Conservation (phyloP, 176 grass and related monocot genomes). For the Ampelocalamus luodianensis region DNA sequence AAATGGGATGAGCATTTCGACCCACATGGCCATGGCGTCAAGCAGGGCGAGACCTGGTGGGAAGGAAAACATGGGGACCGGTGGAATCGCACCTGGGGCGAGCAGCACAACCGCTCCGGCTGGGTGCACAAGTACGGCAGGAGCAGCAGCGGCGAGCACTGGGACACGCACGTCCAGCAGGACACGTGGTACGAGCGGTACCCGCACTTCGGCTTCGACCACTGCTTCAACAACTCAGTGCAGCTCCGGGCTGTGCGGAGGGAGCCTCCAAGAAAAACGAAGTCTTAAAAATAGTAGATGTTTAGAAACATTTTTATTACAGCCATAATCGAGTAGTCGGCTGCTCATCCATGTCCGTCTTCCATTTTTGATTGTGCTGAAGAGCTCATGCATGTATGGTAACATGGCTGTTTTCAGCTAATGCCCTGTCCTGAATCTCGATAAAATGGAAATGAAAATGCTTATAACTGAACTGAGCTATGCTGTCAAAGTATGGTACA, state of each 20-base stretch:
- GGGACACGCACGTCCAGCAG: slow-evolving; percentile 78
- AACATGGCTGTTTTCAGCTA: slow-evolving; percentile 3
- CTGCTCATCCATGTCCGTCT: slow-evolving; percentile 10
- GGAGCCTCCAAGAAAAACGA: slow-evolving; percentile 23
- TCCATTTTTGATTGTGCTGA: slow-evolving; percentile 6
- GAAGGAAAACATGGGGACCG: slow-evolving; percentile 71
- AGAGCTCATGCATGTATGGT: background rate
- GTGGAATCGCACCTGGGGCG: slow-evolving; percentile 98
- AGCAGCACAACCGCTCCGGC: slow-evolving; percentile 72
- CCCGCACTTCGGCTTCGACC: slow-evolving; percentile 85
- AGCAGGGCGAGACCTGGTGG: slow-evolving; percentile 97
- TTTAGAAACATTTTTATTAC: slow-evolving; percentile 27
- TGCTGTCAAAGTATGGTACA: background rate
- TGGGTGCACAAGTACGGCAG: slow-evolving; percentile 97
- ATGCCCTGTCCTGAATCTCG: background rate
- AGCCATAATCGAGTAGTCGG: slow-evolving; percentile 39
- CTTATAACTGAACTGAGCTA: slow-evolving; percentile 4
- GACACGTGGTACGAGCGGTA: slow-evolving; percentile 88
- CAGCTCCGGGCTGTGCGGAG: slow-evolving; percentile 68
- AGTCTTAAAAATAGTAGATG: slow-evolving; percentile 13
- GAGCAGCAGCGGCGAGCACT: slow-evolving; percentile 90
- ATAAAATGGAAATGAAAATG: background rate
- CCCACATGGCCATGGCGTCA: slow-evolving; percentile 54
- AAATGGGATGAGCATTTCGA: slow-evolving; percentile 95
- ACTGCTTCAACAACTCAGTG: slow-evolving; percentile 82